Conservation (phyloP, 2,329 filamentous ascomycete genomes). For the Phialophora tarda region DNA sequence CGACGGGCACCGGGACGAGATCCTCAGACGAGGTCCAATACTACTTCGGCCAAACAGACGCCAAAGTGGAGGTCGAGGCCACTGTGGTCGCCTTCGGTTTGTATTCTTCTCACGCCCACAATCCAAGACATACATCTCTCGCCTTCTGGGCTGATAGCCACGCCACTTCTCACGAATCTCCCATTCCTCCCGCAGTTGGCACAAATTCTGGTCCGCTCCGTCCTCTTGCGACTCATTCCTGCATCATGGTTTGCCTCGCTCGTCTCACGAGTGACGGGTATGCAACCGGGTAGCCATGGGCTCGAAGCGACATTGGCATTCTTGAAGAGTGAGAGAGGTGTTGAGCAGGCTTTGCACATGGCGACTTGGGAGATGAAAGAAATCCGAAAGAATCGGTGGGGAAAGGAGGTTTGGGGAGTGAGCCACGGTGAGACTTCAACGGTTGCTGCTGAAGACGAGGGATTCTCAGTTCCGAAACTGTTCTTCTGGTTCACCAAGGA, state of each 20-base stretch:
- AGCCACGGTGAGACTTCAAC: constrained; percentile 38
- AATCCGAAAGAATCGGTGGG: constrained; percentile 64
- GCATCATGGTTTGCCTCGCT: constrained; percentile 48
- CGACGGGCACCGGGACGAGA: background rate
- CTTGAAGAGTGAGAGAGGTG: constrained; percentile 55
- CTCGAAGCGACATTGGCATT: constrained; percentile 58
- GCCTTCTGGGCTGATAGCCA: constrained; percentile 65
- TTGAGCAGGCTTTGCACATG: constrained; percentile 64
- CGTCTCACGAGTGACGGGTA: constrained; percentile 51
- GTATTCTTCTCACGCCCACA: constrained; percentile 74
- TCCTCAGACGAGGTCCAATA: background rate
- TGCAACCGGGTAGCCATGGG: constrained; percentile 48
- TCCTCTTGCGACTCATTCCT: constrained; percentile 54
- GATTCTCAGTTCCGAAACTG: constrained; percentile 47
- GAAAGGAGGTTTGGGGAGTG: constrained; percentile 64
- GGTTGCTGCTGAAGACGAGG: background rate
- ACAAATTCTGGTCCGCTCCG: constrained; percentile 48
- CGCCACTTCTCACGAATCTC: constrained; percentile 62
- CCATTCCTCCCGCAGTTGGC: constrained; percentile 50
- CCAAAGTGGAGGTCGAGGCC: background rate
- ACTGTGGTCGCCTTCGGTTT: constrained; percentile 50
- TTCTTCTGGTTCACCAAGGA: constrained; percentile 65
- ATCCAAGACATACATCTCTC: constrained; percentile 72
- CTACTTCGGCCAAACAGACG: background rate
- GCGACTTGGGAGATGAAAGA: constrained; percentile 63